phyloP scores from a whole-genome alignment of 345 rosid species.

The Brassica juncea region DNA sequence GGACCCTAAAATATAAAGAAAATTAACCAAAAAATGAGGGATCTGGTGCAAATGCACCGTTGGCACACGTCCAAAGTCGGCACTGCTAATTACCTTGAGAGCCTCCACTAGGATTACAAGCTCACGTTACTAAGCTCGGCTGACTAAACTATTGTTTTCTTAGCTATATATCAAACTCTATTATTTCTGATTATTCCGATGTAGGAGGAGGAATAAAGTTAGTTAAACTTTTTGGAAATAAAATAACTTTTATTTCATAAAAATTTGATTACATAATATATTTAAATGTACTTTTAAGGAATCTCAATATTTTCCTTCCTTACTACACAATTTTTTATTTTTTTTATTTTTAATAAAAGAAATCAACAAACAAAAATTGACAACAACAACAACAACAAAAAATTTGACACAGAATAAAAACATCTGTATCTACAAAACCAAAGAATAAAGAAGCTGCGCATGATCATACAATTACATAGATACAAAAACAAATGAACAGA shows the following conservation, averaged over 20 bases:
- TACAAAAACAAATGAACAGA: background rate
- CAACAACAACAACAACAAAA: conserved; percentile 13
- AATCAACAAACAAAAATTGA: background rate
- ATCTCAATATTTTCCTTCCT: background rate
- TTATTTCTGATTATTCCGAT: background rate
- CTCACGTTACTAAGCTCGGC: background rate
- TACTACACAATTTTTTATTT: too few relatives aligned
- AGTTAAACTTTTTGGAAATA: background rate
- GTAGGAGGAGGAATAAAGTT: background rate
- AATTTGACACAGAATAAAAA: conserved; percentile 31
- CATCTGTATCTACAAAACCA: conserved; percentile 31
- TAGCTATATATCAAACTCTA: background rate
- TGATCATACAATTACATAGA: background rate
- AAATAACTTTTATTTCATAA: background rate
- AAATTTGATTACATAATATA: too few relatives aligned
- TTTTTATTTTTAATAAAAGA: background rate
- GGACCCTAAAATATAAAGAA: too few relatives aligned
- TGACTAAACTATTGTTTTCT: background rate
- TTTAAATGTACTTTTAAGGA: too few relatives aligned
- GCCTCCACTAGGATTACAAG: background rate
- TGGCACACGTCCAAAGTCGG: too few relatives aligned
- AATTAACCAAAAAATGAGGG: too few relatives aligned
- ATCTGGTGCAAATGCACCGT: too few relatives aligned
- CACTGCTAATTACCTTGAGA: background rate
- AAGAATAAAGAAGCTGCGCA: conserved; percentile 35